phyloP scores from a whole-genome alignment of 768 basidiomycete genomes.

The Lanmaoa rubissima region DNA sequence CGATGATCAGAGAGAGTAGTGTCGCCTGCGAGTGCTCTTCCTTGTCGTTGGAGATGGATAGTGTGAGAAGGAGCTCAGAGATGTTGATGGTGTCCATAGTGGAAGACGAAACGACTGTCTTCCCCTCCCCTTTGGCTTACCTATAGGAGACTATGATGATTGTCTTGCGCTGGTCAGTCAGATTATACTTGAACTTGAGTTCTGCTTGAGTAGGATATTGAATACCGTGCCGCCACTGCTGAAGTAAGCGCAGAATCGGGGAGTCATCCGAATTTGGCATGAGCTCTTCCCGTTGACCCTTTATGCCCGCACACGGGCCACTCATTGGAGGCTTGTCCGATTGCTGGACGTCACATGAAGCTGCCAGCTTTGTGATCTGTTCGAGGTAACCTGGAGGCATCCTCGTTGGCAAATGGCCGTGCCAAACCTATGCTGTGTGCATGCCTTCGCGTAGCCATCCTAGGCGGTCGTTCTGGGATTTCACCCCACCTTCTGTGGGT shows the following conservation, averaged over 20 bases:
- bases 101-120: neutral
- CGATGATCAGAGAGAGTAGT: slow-evolving; percentile 48
- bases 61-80: slow-evolving; percentile 45
- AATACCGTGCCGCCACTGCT: neutral
- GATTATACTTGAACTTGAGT: no score
- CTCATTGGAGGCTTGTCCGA: neutral
- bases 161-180: neutral
- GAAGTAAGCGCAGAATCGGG: neutral
- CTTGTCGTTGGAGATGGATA: slow-evolving; percentile 36
- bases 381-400: slow-evolving; percentile 25
- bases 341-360: slow-evolving; percentile 9
- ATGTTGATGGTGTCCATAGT: slow-evolving; percentile 41
- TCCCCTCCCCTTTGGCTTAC: neutral
- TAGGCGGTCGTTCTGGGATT: slow-evolving; percentile 13
- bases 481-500: slow-evolving; percentile 7
- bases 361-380: slow-evolving; percentile 10
- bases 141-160: neutral
- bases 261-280: neutral
- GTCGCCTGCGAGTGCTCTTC: slow-evolving; percentile 47
- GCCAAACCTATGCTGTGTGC: slow-evolving; percentile 24
- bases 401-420: slow-evolving; percentile 29
- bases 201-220: no score
- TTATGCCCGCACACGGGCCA: no score
- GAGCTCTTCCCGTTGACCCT: no score
- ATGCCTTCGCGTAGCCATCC: slow-evolving; percentile 17